Percentiles rank a stretch among this genome's conserved stretches.
Evolutionary conservation across 1,139 yeast genomes (phyloP).

Genomic region (Suhomyces wounanorum): DNA sequence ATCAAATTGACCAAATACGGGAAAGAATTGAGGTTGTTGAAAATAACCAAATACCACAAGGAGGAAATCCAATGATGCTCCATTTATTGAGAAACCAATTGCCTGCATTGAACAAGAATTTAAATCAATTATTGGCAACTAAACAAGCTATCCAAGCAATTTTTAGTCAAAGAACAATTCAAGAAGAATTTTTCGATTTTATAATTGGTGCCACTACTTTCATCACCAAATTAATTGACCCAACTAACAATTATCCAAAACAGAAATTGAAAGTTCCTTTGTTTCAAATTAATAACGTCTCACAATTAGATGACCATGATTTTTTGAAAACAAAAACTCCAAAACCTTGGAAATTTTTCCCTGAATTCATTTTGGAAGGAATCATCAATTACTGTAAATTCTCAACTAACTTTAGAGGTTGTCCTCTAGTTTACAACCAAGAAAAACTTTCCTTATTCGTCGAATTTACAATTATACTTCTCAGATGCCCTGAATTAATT

Average conservation of each 20-base stretch:
- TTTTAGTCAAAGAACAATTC: slow-evolving; percentile 55
- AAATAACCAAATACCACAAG: slow-evolving; percentile 26
- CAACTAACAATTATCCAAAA: slow-evolving; percentile 63
- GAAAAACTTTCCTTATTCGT: slow-evolving; percentile 59
- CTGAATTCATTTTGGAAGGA: slow-evolving; percentile 86
- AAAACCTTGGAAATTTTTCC: slow-evolving; percentile 77
- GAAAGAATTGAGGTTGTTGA: slow-evolving; percentile 53
- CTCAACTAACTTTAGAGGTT: slow-evolving; percentile 57
- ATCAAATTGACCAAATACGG: slow-evolving; percentile 52
- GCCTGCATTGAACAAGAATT: slow-evolving; percentile 46
- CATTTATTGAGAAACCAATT: slow-evolving; percentile 39
- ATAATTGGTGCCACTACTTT: slow-evolving; percentile 75
- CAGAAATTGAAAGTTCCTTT: slow-evolving; percentile 63
- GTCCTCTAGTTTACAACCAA: slow-evolving; percentile 58
- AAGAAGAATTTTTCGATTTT: slow-evolving; percentile 72
- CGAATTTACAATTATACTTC: slow-evolving; percentile 69
- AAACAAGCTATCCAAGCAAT: slow-evolving; percentile 61
- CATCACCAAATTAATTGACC: slow-evolving; percentile 71
- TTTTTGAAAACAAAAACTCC: slow-evolving; percentile 66
- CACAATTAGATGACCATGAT: slow-evolving; percentile 68
- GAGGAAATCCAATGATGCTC: slow-evolving; percentile 32
- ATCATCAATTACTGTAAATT: slow-evolving; percentile 73
- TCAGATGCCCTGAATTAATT: slow-evolving; percentile 82
- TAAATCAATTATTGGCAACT: slow-evolving; percentile 43
- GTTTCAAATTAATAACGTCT: slow-evolving; percentile 49